Evolutionary conservation across 352 stramenopile genomes (phyloP).

Genomic region (Globisporangium paddicum): DNA sequence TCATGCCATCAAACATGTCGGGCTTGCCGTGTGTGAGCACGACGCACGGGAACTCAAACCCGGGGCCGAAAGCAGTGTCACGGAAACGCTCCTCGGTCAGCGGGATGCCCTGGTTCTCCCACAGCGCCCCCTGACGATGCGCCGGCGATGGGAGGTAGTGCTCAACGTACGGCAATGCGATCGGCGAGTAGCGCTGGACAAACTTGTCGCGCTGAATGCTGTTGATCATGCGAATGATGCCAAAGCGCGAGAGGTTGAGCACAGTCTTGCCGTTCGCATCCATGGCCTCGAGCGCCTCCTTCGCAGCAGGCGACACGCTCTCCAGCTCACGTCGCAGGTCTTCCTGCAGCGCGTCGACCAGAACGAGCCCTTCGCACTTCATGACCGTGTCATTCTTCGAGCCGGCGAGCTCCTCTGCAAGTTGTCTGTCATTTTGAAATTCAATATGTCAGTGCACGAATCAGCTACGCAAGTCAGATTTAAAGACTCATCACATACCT

Average conservation of each 20-base stretch:
- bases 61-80: constrained; percentile 13
- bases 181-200: constrained; percentile 42
- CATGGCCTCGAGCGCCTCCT: constrained; percentile 47
- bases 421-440: constrained; percentile 17
- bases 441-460: neutral
- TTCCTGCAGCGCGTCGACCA: constrained; percentile 71
- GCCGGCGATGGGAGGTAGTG: constrained; percentile 60
- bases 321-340: constrained; percentile 56
- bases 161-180: constrained; percentile 52
- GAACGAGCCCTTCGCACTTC: constrained; percentile 58
- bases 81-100: constrained; percentile 60
- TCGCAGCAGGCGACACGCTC: constrained; percentile 51
- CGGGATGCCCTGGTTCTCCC: constrained; percentile 53
- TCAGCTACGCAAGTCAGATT: neutral
- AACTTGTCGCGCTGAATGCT: constrained; percentile 58
- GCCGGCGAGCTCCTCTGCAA: constrained; percentile 42
- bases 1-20: constrained; percentile 73
- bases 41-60: constrained; percentile 56
- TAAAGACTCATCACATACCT: constrained; percentile 16
- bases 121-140: constrained; percentile 48
- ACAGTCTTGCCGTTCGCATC: constrained; percentile 61
- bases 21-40: constrained; percentile 62
- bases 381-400: constrained; percentile 5
- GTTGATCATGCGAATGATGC: constrained; percentile 66
- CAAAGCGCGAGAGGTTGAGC: constrained; percentile 41